Base-by-base conservation (phyloP, 1,284 basidiomycete genomes). In the Naganishia sp. region DNA sequence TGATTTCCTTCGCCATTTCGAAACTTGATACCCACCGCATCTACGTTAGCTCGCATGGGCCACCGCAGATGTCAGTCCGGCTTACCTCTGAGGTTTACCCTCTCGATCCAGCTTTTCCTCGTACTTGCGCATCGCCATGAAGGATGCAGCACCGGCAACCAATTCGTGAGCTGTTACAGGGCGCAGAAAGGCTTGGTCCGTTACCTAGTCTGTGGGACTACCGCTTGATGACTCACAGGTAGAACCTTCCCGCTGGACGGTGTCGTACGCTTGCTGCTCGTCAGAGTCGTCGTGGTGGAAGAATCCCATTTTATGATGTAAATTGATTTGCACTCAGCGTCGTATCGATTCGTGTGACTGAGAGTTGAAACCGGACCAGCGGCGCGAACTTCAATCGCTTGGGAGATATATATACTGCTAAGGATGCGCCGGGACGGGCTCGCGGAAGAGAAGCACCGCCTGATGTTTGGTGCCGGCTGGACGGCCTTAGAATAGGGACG, bases 101-200 rank as follows among this genome's bases (percentile, higher is more conserved):
- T 75, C 73, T 18, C 45, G 53, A 23, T 67, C 70, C 63, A 70
- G 68, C 69, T 75, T 72, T 31, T 75, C 44, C 68, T 73, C 63
- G 65, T 75, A 75, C 23, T 69, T 71, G 50, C 68, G 66, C 72
- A 73, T 73, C 23, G 73, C 75, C 15, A 69, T 67, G 56, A 73
- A 75, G 11, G 70, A 64, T 3, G 72, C 74, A 3, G 73, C 74
- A 5, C 63, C 67, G 18, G 56, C 63, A 7, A 65, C 53, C 28
- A 68, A 42, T 46, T 68, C 66, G 42, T 68, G 66, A 10, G 66
- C 66, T 65, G 48, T 23, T 9, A 33, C 5, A 42, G 55, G 36
- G 28, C 3, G 7, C 36, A 39, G 36, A 7, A 13, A 39, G 13
- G 36, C 36, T 39, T 39, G 10, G 13, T 9, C 13, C 3, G 2